Base-by-base conservation (phyloP, 2,329 filamentous ascomycete species). In the Paraconiothyrium brasiliense region DNA sequence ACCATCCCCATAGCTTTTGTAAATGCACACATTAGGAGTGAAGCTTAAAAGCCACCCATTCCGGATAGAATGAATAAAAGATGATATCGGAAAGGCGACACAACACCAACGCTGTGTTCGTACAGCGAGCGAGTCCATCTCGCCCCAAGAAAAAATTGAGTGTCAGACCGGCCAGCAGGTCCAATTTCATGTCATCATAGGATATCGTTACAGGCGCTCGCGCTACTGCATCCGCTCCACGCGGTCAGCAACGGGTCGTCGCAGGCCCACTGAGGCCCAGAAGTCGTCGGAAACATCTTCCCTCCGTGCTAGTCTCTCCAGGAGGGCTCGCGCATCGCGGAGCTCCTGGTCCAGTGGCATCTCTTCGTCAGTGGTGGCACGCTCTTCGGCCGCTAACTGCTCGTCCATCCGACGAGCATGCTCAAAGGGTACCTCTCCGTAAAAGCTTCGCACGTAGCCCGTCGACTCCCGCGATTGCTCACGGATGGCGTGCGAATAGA, bases 261-360 rank as follows among this genome's bases (percentile, higher is more conserved):
- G 70, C 59, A 83, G 65, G 13, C 81, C 81, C 20, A 82, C 79
- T 22, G 77, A 80, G 57, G 77, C 78, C 92, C 92, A 96, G 88
- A 90, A 94, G 66, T 92, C 89, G 63, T 95, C 92, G 0, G 92
- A 90, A 57, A 95, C 90, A 69, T 94, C 91, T 71, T 92, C 86
- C 27, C 91, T 83, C 20, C 86, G 84, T 37, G 89, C 87, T 58
- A 96, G 83, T 47, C 87, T 85, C 67, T 90, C 87, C 39, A 95
- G 84, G 50, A 96, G 90, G 54, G 85, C 84, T 68, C 92, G 89
- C 85, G 94, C 90, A 49, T 89, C 87, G 24, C 86, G 84, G 30
- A 91, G 76, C 69, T 83, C 80, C 58, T 74, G 73, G 24, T 79
- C 76, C 4, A 75, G 65, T 2, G 66, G 60, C 37, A 66, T 51